phyloP scores from a whole-genome alignment of 306 rosid genomes.

The Cicer bijugum region DNA sequence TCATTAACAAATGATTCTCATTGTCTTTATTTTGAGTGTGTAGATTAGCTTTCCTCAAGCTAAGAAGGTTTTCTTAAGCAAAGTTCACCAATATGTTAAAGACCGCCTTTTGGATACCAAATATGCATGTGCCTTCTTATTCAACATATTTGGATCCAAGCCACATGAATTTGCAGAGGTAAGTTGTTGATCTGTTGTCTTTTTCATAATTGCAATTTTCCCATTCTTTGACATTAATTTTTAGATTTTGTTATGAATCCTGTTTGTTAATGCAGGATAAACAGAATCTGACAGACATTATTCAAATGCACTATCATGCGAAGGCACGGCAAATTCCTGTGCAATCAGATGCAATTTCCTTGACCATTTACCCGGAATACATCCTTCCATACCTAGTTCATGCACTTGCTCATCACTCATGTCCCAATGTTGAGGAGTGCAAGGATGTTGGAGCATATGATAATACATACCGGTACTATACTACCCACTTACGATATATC shows the following conservation, averaged over 20 bases:
- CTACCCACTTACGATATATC: constrained; percentile 23
- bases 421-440: constrained; percentile 87
- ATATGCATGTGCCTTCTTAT: constrained; percentile 83
- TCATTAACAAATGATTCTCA: constrained; percentile 39
- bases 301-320: constrained; percentile 86
- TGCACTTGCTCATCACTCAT: constrained; percentile 83
- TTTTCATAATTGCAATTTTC: constrained; percentile 19
- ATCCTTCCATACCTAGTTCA: constrained; percentile 84
- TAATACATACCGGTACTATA: constrained; percentile 69
- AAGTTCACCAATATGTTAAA: constrained; percentile 87
- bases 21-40: constrained; percentile 53
- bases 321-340: constrained; percentile 69
- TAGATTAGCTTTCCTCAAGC: constrained; percentile 84
- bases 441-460: constrained; percentile 84
- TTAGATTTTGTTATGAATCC: constrained; percentile 36
- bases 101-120: constrained; percentile 91
- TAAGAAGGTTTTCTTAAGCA: constrained; percentile 70
- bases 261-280: constrained; percentile 67
- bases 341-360: constrained; percentile 74
- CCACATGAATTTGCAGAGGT: constrained; percentile 80
- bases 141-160: constrained; percentile 63
- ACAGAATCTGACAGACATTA: constrained; percentile 79
- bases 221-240: constrained; percentile 37
- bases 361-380: constrained; percentile 76
- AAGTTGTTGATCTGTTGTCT: constrained; percentile 42